Evolutionary conservation across 192 early-diverging fungal species (phyloP).

Genomic region (Backusella parvicylindrica): DNA sequence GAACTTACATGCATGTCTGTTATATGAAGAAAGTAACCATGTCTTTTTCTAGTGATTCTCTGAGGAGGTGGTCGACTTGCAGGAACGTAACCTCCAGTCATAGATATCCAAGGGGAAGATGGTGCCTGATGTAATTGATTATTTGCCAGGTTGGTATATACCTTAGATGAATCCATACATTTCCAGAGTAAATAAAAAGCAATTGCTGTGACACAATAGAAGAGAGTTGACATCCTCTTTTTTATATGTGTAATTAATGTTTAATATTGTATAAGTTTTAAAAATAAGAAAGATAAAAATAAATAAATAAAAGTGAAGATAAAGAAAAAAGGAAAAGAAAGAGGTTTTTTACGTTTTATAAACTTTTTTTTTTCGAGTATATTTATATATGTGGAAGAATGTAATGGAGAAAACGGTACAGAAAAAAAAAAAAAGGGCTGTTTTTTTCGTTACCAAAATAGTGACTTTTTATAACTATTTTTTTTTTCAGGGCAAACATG

Average conservation of each 20-base stretch:
- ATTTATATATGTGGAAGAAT: neutral
- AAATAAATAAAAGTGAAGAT: neutral
- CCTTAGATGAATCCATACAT: neutral
- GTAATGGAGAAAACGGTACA: neutral
- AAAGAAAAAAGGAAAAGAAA: neutral
- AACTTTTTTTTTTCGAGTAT: no score
- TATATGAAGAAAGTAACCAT: conserved; percentile 66
- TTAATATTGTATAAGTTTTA: neutral
- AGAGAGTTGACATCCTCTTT: neutral
- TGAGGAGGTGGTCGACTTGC: neutral
- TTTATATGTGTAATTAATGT: neutral
- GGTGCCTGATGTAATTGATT: neutral
- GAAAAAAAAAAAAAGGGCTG: neutral
- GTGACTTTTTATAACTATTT: conserved; percentile 3
- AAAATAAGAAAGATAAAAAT: neutral
- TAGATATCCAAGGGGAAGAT: neutral
- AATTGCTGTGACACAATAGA: neutral
- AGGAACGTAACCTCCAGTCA: neutral
- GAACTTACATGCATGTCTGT: conserved; percentile 61
- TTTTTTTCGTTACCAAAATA: conserved; percentile 9
- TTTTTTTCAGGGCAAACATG: neutral
- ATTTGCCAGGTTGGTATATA: neutral
- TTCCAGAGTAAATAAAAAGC: neutral
- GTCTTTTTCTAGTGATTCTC: neutral
- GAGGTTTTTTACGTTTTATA: no score